These are phyloP conservation scores for Nepenthes gracilis DNA, from an alignment of 148 eudicot genomes.

Conservation along the genomic window DNA sequence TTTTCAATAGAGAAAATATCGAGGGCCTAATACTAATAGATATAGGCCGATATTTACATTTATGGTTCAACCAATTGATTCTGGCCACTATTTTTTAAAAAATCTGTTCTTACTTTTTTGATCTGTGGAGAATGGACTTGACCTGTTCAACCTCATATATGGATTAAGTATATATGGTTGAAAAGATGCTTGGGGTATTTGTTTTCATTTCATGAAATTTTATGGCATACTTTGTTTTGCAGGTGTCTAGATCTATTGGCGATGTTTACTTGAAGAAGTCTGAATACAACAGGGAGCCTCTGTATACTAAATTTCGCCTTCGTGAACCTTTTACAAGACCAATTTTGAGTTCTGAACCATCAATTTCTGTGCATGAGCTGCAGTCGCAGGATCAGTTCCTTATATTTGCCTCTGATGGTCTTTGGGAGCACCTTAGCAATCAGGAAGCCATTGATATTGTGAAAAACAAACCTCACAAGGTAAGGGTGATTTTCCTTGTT, in stretches of 20 bases:
- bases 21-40: too few species aligned
- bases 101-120: too few species aligned
- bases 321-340: conserved; percentile 28
- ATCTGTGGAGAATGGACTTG: too few species aligned
- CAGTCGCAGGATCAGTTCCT: conserved; percentile 27
- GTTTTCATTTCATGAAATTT: neutral
- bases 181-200: too few species aligned
- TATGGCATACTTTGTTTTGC: conserved; percentile 5
- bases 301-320: conserved; percentile 21
- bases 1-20: too few species aligned
- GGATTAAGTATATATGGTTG: too few species aligned
- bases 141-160: too few species aligned
- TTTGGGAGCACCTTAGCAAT: conserved; percentile 38
- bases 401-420: conserved; percentile 37
- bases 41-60: too few species aligned
- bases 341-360: conserved; percentile 24
- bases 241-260: conserved; percentile 34
- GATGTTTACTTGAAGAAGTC: conserved; percentile 30
- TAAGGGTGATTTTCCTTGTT: conserved; percentile 7
- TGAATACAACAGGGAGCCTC: conserved; percentile 26
- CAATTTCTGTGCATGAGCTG: conserved; percentile 23
- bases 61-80: too few species aligned
- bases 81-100: too few species aligned
- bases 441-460: conserved; percentile 38
- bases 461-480: conserved; percentile 21